A percentile compares a stretch with the other conserved stretches of the same genome.
phyloP scores from a whole-genome alignment of 2,329 filamentous ascomycete species.

The Aspergillus pseudoviridinutans region DNA sequence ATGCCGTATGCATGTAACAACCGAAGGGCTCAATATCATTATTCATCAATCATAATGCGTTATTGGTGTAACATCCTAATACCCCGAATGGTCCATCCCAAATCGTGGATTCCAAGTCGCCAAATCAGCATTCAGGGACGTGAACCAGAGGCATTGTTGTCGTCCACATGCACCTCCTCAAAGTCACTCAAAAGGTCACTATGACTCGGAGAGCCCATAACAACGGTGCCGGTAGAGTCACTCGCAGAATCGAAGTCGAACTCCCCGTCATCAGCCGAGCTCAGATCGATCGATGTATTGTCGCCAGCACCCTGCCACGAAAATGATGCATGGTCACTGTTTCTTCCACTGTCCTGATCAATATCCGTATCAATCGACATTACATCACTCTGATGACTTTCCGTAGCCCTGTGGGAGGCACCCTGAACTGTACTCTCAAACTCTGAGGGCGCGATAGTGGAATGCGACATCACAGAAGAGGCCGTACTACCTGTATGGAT shows the following conservation, averaged over 20 bases:
- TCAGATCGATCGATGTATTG: slow-evolving; percentile 1
- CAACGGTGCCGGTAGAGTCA: slow-evolving; percentile 17
- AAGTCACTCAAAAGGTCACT: slow-evolving; percentile 11
- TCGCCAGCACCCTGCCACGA: neutral
- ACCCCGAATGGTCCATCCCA: neutral
- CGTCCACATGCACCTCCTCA: slow-evolving; percentile 10
- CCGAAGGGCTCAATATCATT: neutral
- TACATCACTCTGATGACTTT: slow-evolving; percentile 25
- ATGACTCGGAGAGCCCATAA: slow-evolving; percentile 7
- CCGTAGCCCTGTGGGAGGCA: slow-evolving; percentile 34
- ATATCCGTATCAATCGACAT: slow-evolving; percentile 20
- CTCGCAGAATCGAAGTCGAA: slow-evolving; percentile 16
- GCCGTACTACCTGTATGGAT: slow-evolving; percentile 28
- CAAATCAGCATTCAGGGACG: neutral
- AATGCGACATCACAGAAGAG: slow-evolving; percentile 21
- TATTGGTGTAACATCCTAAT: neutral
- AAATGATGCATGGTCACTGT: neutral
- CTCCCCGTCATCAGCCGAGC: slow-evolving; percentile 10
- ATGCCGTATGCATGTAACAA: neutral
- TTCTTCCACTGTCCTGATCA: neutral
- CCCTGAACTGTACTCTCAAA: slow-evolving; percentile 31
- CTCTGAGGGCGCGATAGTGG: slow-evolving; percentile 23
- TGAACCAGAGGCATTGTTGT: neutral
- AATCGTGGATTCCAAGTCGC: neutral
- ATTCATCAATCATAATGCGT: neutral